Evolutionary conservation across 139 green algal genomes (phyloP).

Genomic region (Zygnema cylindricum): DNA sequence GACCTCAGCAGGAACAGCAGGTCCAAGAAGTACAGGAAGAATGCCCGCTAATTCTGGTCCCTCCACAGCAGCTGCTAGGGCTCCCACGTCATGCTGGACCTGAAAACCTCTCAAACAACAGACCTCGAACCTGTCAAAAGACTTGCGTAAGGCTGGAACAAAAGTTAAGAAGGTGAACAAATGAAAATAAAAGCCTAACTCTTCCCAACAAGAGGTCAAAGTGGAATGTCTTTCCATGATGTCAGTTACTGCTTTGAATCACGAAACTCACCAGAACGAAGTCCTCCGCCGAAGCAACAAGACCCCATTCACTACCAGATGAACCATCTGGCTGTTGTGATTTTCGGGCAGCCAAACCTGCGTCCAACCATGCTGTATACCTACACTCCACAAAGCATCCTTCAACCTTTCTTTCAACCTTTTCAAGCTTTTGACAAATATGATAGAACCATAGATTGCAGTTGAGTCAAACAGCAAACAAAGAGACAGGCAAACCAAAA

Average conservation of each 20-base stretch:
- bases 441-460: slow-evolving; percentile 24
- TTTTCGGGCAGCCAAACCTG: slow-evolving; percentile 44
- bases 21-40: slow-evolving; percentile 3
- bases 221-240: background rate
- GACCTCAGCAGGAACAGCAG: slow-evolving; percentile 5
- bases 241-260: background rate
- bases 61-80: slow-evolving; percentile 8
- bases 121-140: slow-evolving; percentile 33
- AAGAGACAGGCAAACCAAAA: slow-evolving; percentile 15
- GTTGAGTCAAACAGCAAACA: background rate
- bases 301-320: slow-evolving; percentile 45
- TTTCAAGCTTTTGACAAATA: slow-evolving; percentile 26
- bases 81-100: slow-evolving; percentile 46
- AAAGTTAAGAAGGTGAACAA: slow-evolving; percentile 1
- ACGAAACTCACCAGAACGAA: slow-evolving; percentile 43
- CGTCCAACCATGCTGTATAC: slow-evolving; percentile 46
- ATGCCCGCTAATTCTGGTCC: background rate
- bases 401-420: background rate
- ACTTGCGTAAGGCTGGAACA: background rate
- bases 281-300: slow-evolving; percentile 45
- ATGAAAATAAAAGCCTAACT: background rate
- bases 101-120: slow-evolving; percentile 10
- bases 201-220: slow-evolving; percentile 23
- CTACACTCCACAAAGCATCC: slow-evolving; percentile 14
- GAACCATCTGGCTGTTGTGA: background rate